Percentiles rank a stretch among this genome's conserved stretches.
Evolutionary conservation across 768 basidiomycete genomes (phyloP).

Genomic region (Infundibulicybe gibba): DNA sequence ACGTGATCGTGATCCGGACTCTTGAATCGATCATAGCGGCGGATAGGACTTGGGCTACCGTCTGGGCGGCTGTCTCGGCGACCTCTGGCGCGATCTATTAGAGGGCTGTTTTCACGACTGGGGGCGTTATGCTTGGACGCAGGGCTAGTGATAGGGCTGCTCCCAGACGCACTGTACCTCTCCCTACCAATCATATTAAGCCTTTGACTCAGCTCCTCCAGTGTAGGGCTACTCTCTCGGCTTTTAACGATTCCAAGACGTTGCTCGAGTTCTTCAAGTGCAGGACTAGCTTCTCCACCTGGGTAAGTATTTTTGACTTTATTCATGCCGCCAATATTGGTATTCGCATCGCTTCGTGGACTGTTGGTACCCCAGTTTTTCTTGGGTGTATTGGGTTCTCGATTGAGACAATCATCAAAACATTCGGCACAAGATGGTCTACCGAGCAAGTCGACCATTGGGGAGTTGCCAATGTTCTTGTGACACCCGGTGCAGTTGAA

Average conservation of each 20-base stretch:
- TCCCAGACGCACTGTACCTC: slow-evolving; percentile 16
- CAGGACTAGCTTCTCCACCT: slow-evolving; percentile 53
- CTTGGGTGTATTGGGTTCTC: slow-evolving; percentile 45
- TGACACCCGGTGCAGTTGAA: slow-evolving; percentile 73
- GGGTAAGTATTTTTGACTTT: slow-evolving; percentile 24
- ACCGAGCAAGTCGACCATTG: slow-evolving; percentile 83
- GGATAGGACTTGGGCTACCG: slow-evolving; percentile 12
- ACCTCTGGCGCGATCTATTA: slow-evolving; percentile 15
- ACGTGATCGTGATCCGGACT: slow-evolving; percentile 15
- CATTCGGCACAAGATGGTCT: slow-evolving; percentile 77
- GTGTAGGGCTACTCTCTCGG: slow-evolving; percentile 51
- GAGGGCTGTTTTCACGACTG: slow-evolving; percentile 21
- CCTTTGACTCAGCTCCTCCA: slow-evolving; percentile 46
- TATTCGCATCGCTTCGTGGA: slow-evolving; percentile 23
- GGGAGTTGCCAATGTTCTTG: slow-evolving; percentile 68
- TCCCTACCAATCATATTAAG: slow-evolving; percentile 36
- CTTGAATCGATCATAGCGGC: slow-evolving; percentile 19
- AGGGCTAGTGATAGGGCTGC: slow-evolving; percentile 11
- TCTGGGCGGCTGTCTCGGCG: slow-evolving; percentile 9
- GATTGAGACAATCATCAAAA: slow-evolving; percentile 71
- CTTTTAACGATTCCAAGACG: slow-evolving; percentile 53
- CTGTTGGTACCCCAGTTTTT: slow-evolving; percentile 27
- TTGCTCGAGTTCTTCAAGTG: slow-evolving; percentile 62
- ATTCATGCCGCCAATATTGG: slow-evolving; percentile 44
- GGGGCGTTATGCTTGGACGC: slow-evolving; percentile 17